Evolutionary conservation across 441 rosid species (phyloP).

Genomic region (Erysimum pusillum): DNA sequence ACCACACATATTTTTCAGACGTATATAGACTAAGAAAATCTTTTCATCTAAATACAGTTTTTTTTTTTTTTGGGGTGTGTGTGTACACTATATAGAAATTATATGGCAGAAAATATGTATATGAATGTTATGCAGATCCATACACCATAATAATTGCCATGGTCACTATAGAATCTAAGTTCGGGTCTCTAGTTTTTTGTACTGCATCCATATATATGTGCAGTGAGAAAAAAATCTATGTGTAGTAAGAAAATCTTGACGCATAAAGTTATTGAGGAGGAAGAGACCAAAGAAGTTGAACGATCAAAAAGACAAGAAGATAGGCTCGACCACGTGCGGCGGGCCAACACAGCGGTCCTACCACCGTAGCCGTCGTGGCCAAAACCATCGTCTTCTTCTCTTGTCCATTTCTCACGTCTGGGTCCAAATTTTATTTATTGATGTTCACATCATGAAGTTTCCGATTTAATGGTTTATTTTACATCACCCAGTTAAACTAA

Average conservation of each 20-base stretch:
- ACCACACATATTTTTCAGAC: too few relatives aligned
- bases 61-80: too few relatives aligned
- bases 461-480: neutral
- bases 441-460: conserved; percentile 12
- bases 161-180: neutral
- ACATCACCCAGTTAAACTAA: conserved; percentile 11
- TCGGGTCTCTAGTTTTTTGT: neutral
- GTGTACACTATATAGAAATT: too few relatives aligned
- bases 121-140: too few relatives aligned
- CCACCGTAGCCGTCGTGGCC: conserved; percentile 45
- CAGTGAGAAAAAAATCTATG: conserved; percentile 14
- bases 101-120: too few relatives aligned
- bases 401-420: conserved; percentile 25
- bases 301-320: conserved; percentile 38
- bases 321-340: conserved; percentile 47
- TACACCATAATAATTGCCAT: neutral
- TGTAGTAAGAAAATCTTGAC: conserved; percentile 24
- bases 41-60: too few relatives aligned
- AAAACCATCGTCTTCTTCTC: conserved; percentile 25
- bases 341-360: conserved; percentile 34
- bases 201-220: neutral
- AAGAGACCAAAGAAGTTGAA: conserved; percentile 40
- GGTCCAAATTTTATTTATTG: conserved; percentile 34
- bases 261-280: conserved; percentile 4
- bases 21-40: too few relatives aligned